phyloP scores from a whole-genome alignment of 768 basidiomycete species.

The Pseudohyphozyma bogoriensis region DNA sequence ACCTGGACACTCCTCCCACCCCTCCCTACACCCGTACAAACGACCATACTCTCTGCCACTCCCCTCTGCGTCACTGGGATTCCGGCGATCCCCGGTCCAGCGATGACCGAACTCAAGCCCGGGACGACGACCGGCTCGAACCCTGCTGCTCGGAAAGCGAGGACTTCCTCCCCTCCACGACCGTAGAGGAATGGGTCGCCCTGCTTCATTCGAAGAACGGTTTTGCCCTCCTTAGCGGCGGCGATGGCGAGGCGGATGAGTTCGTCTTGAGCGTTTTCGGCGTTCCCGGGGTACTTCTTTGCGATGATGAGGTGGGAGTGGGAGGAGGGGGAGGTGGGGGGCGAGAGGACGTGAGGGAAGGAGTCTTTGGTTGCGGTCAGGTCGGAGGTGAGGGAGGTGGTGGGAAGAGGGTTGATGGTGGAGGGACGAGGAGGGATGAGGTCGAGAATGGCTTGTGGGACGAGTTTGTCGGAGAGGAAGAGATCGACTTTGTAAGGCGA shows the following conservation, averaged over 20 bases:
- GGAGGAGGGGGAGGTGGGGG: constrained; percentile 54
- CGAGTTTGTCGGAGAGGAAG: constrained; percentile 92
- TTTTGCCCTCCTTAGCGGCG: constrained; percentile 65
- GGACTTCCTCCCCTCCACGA: constrained; percentile 84
- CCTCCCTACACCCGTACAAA: constrained; percentile 90
- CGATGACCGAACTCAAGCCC: constrained; percentile 79
- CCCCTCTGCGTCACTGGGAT: constrained; percentile 95
- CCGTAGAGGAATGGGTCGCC: constrained; percentile 95
- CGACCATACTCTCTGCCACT: constrained; percentile 74
- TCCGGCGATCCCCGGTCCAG: constrained; percentile 76
- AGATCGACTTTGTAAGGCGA: constrained; percentile 39
- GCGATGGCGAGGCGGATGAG: constrained; percentile 87
- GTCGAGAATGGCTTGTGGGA: constrained; percentile 73
- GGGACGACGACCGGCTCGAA: constrained; percentile 78
- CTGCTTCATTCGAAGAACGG: constrained; percentile 89
- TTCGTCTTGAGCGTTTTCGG: constrained; percentile 85
- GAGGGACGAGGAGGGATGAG: constrained; percentile 78
- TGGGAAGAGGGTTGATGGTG: too few relatives aligned
- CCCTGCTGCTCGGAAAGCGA: constrained; percentile 78
- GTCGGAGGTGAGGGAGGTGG: too few relatives aligned
- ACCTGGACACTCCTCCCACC: constrained; percentile 68
- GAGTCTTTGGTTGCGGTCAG: too few relatives aligned
- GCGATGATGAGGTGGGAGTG: constrained; percentile 71
- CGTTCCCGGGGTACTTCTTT: constrained; percentile 94
- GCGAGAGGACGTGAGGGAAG: constrained; percentile 76